phyloP scores from a whole-genome alignment of 352 stramenopile species.

The Blastocystis sp. region DNA sequence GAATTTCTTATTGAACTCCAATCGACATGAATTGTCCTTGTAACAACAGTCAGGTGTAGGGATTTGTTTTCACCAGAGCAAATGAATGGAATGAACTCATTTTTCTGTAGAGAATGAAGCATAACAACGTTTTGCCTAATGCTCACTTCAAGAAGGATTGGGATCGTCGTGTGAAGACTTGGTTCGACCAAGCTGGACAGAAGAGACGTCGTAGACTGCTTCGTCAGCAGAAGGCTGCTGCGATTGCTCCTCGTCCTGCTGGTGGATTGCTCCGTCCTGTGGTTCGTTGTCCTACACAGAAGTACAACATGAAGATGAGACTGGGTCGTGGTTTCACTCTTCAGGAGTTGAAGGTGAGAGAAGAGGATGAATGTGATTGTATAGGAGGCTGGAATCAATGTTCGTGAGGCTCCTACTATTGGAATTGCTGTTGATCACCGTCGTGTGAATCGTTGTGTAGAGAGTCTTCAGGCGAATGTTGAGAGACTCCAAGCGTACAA shows the following conservation, averaged over 20 bases:
- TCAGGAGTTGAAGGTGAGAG: too few species aligned
- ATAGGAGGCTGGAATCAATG: too few species aligned
- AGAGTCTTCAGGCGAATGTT: slow-evolving; percentile 79
- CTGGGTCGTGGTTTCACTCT: slow-evolving; percentile 72
- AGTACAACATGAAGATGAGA: slow-evolving; percentile 95
- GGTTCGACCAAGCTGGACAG: too few species aligned
- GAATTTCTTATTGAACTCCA: background rate
- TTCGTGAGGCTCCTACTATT: too few species aligned
- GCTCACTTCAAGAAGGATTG: too few species aligned
- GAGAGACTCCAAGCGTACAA: slow-evolving; percentile 69
- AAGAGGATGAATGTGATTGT: too few species aligned
- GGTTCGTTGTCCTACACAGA: slow-evolving; percentile 92
- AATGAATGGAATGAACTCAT: too few species aligned
- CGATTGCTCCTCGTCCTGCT: slow-evolving; percentile 88
- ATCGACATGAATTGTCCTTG: background rate
- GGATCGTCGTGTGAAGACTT: too few species aligned
- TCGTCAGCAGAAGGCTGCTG: slow-evolving; percentile 91
- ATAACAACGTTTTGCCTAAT: slow-evolving; percentile 66
- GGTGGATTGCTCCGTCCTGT: slow-evolving; percentile 86
- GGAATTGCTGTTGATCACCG: slow-evolving; percentile 93
- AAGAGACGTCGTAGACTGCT: too few species aligned
- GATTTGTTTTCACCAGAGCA: background rate
- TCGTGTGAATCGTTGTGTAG: slow-evolving; percentile 88
- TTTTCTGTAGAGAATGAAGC: too few species aligned
- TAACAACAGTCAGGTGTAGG: background rate